Percentiles rank a stretch among this genome's conserved stretches.
phyloP scores from a whole-genome alignment of 331 rosid species.

The Pyracantha coccinea region DNA sequence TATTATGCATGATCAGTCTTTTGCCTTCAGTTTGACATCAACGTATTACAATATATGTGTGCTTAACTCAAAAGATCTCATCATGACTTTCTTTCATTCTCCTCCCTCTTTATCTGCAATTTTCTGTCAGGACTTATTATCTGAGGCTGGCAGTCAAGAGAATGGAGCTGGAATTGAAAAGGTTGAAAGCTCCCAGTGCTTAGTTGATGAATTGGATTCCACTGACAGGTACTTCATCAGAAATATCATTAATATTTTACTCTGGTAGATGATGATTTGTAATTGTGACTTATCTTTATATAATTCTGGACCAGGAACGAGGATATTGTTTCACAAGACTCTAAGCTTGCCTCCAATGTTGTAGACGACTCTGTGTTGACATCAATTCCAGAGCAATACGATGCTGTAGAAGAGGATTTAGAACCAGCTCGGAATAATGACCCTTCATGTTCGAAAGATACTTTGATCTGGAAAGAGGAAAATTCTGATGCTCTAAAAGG shows the following conservation, averaged over 20 bases:
- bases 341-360: conserved; percentile 23
- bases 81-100: not conserved
- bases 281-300: conserved; percentile 1
- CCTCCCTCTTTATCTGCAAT: conserved; percentile 17
- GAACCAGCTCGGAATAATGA: conserved; percentile 30
- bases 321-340: conserved; percentile 22
- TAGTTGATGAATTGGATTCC: conserved; percentile 34
- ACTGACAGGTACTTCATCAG: conserved; percentile 37
- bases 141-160: conserved; percentile 51
- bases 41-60: not conserved
- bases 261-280: conserved; percentile 1
- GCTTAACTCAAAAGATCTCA: not conserved
- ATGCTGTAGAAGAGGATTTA: conserved; percentile 12
- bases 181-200: conserved; percentile 21
- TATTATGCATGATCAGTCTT: not conserved
- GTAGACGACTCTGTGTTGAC: conserved; percentile 26
- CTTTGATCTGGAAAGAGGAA: conserved; percentile 61
- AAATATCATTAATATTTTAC: conserved; percentile 2
- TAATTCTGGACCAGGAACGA: conserved; percentile 36
- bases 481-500: conserved; percentile 66
- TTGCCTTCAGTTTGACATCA: not conserved
- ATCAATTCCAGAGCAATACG: conserved; percentile 26
- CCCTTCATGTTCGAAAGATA: conserved; percentile 24
- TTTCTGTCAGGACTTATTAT: conserved; percentile 50
- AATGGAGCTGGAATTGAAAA: conserved; percentile 38